Percentiles rank a stretch among this genome's conserved stretches.
Evolutionary conservation across 495 filamentous ascomycete genomes (phyloP).

Genomic region (Aspergillus wentii): DNA sequence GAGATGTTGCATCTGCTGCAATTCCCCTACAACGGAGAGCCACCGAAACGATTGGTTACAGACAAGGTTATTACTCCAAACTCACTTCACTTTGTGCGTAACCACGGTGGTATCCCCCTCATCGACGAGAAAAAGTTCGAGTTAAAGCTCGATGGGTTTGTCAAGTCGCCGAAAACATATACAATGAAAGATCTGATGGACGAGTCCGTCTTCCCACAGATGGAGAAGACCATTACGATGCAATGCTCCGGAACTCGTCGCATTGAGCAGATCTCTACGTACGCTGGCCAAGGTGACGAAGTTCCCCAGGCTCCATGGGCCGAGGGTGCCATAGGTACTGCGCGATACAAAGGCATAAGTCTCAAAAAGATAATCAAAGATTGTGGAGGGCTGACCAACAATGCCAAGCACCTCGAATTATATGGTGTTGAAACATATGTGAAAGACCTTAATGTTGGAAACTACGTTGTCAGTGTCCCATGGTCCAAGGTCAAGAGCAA

Average conservation of each 20-base stretch:
- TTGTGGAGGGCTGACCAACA: slow-evolving; percentile 53
- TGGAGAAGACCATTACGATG: slow-evolving; percentile 52
- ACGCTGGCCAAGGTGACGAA: slow-evolving; percentile 64
- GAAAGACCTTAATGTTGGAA: slow-evolving; percentile 55
- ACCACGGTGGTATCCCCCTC: slow-evolving; percentile 61
- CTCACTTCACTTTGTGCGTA: slow-evolving; percentile 58
- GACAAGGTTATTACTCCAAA: slow-evolving; percentile 55
- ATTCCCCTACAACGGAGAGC: slow-evolving; percentile 70
- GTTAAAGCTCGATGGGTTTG: slow-evolving; percentile 52
- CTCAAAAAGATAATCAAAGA: slow-evolving; percentile 64
- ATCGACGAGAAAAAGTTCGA: slow-evolving; percentile 51
- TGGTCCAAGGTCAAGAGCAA: slow-evolving; percentile 59
- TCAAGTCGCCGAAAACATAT: slow-evolving; percentile 47
- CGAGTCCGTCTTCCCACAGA: slow-evolving; percentile 49
- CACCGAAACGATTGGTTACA: slow-evolving; percentile 45
- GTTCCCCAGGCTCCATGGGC: slow-evolving; percentile 65
- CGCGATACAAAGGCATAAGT: slow-evolving; percentile 55
- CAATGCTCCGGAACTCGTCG: slow-evolving; percentile 67
- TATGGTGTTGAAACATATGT: slow-evolving; percentile 65
- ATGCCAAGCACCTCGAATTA: slow-evolving; percentile 57
- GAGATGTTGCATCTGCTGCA: slow-evolving; percentile 67
- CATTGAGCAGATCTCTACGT: slow-evolving; percentile 59
- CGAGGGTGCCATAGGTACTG: slow-evolving; percentile 64
- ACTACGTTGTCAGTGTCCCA: slow-evolving; percentile 60
- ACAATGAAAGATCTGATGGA: slow-evolving; percentile 55